phyloP scores from a whole-genome alignment of 2,329 filamentous ascomycete genomes.

The Chrysoporthe deuterocubensis region DNA sequence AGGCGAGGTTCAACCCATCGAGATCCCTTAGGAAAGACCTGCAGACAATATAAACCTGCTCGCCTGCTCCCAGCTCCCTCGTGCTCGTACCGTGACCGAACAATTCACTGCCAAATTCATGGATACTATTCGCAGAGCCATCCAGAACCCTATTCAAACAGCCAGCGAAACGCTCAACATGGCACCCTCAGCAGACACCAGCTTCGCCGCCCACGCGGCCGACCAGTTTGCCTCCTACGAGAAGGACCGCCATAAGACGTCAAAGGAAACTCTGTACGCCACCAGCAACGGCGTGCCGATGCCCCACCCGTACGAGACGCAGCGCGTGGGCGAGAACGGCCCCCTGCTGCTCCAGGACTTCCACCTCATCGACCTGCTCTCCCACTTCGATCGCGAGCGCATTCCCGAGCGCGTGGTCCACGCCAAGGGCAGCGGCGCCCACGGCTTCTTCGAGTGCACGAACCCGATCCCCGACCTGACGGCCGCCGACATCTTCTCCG shows the following conservation, averaged over 20 bases:
- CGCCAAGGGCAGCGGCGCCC: slow-evolving; percentile 61
- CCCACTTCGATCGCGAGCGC: slow-evolving; percentile 65
- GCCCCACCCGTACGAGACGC: slow-evolving; percentile 61
- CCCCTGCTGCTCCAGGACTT: slow-evolving; percentile 63
- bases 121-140: slow-evolving; percentile 10
- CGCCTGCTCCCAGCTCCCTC: too few species aligned
- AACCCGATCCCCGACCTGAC: slow-evolving; percentile 58
- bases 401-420: slow-evolving; percentile 67
- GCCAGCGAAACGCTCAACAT: slow-evolving; percentile 20
- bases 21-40: not conserved
- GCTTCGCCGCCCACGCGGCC: slow-evolving; percentile 43
- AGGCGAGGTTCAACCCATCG: not conserved
- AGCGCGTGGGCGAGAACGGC: slow-evolving; percentile 60
- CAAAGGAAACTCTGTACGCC: slow-evolving; percentile 52
- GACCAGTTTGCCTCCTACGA: slow-evolving; percentile 45
- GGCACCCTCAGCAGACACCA: slow-evolving; percentile 37
- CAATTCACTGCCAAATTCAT: not conserved
- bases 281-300: slow-evolving; percentile 61
- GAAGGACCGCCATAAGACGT: slow-evolving; percentile 44
- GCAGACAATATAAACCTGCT: not conserved
- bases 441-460: slow-evolving; percentile 55
- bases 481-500: slow-evolving; percentile 55
- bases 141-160: slow-evolving; percentile 19
- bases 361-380: slow-evolving; percentile 64
- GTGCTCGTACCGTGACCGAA: too few species aligned